These are phyloP conservation scores for Claviceps humidiphila DNA, from an alignment of 2,329 filamentous ascomycete species.

Conservation along the genomic window DNA sequence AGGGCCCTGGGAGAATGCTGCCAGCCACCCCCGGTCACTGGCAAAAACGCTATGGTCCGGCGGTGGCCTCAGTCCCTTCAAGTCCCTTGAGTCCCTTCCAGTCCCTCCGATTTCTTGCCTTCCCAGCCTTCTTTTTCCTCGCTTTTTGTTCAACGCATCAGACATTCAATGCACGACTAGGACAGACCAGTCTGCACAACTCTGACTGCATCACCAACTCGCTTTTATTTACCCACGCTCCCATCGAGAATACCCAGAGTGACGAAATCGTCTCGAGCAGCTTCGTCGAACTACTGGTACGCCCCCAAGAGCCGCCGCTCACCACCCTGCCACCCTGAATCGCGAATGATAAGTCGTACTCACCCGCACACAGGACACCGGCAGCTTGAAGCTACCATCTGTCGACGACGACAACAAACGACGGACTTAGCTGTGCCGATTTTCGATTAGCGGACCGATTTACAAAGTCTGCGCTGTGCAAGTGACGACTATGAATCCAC, in stretches of 20 bases:
- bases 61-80: not conserved
- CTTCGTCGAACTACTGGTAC: not conserved
- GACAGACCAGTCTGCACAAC: no score
- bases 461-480: not conserved
- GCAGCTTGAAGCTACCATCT: not conserved
- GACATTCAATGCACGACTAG: not conserved
- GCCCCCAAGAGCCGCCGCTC: not conserved
- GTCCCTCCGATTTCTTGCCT: conserved; percentile 1
- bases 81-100: not conserved
- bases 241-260: not conserved
- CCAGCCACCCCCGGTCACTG: conserved; percentile 1
- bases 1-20: not conserved
- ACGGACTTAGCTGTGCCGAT: not conserved
- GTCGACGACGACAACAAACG: not conserved
- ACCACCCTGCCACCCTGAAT: not conserved
- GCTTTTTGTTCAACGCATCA: not conserved
- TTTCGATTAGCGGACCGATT: not conserved
- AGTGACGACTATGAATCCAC: conserved; percentile 11
- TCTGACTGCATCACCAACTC: conserved; percentile 2
- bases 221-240: not conserved
- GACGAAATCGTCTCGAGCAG: not conserved
- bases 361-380: not conserved
- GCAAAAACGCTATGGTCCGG: not conserved
- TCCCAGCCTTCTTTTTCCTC: not conserved
- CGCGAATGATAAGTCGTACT: not conserved